These are phyloP conservation scores for Isatis tinctoria DNA, from an alignment of 345 rosid genomes.

Conservation along the genomic window DNA sequence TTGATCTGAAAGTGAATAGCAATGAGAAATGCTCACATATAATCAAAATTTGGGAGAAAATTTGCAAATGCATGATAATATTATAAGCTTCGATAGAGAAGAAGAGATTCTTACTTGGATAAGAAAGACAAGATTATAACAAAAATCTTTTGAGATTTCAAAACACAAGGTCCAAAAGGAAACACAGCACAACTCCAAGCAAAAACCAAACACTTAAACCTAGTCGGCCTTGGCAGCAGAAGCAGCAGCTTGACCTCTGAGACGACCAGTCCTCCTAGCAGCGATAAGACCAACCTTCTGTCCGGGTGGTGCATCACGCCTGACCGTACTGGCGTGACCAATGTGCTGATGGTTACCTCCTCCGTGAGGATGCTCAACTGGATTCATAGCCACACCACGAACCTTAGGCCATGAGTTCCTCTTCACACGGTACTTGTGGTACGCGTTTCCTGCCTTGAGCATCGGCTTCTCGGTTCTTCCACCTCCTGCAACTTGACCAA, in stretches of 20 bases:
- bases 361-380: constrained; percentile 83
- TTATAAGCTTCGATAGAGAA: not conserved
- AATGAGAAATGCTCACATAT: not conserved
- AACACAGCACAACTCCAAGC: not conserved
- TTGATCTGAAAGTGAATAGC: too few relatives aligned
- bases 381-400: constrained; percentile 86
- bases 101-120: not conserved
- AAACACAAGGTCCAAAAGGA: constrained; percentile 8
- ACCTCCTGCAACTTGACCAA: constrained; percentile 77
- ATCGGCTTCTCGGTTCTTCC: constrained; percentile 80
- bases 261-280: constrained; percentile 75
- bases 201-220: constrained; percentile 25
- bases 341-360: constrained; percentile 86
- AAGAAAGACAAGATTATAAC: not conserved
- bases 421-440: constrained; percentile 68
- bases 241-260: constrained; percentile 74
- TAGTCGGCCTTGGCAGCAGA: constrained; percentile 61
- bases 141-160: not conserved
- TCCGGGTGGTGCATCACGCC: constrained; percentile 72
- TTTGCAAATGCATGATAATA: not conserved
- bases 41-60: not conserved
- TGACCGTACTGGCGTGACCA: constrained; percentile 67
- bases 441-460: constrained; percentile 74
- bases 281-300: constrained; percentile 82
- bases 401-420: constrained; percentile 86